Evolutionary conservation across 2,329 filamentous ascomycete genomes (phyloP).

Genomic region (Paraphoma sp.): DNA sequence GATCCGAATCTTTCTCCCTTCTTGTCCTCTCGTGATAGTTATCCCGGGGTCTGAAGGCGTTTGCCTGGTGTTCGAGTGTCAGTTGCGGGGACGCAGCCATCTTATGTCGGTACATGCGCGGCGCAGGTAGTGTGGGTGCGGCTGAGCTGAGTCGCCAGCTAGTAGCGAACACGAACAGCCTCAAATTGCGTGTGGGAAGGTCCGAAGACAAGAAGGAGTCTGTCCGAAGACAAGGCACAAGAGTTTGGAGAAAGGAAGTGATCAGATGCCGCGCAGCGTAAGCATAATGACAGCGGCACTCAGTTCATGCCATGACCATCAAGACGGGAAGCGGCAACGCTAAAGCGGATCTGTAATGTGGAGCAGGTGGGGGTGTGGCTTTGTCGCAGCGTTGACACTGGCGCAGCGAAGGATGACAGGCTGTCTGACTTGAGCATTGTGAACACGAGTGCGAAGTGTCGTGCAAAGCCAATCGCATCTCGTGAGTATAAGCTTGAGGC

Average conservation of each 20-base stretch:
- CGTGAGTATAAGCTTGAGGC: not conserved
- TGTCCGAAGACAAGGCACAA: not conserved
- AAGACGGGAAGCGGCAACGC: slow-evolving; percentile 22
- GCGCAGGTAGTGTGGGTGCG: slow-evolving; percentile 9
- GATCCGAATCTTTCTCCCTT: not conserved
- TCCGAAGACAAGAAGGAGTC: not conserved
- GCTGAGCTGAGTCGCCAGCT: slow-evolving; percentile 9
- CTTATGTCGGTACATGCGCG: slow-evolving; percentile 8
- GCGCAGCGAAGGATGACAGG: not conserved
- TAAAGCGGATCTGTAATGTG: slow-evolving; percentile 10
- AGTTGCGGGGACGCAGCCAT: slow-evolving; percentile 1
- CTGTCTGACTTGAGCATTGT: not conserved
- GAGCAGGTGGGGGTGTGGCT: slow-evolving; percentile 3
- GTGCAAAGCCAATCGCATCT: not conserved
- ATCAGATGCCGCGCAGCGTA: not conserved
- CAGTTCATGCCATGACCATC: slow-evolving; percentile 12
- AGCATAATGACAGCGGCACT: not conserved
- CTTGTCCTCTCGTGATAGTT: not conserved
- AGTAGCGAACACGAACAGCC: not conserved
- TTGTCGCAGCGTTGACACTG: not conserved
- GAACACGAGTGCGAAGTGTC: not conserved
- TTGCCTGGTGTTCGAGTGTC: not conserved
- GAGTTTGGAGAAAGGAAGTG: not conserved
- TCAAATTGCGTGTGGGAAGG: not conserved
- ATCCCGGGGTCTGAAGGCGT: not conserved